Base-by-base conservation (phyloP, 2,329 filamentous ascomycete genomes). In the Geosmithia morbida region DNA sequence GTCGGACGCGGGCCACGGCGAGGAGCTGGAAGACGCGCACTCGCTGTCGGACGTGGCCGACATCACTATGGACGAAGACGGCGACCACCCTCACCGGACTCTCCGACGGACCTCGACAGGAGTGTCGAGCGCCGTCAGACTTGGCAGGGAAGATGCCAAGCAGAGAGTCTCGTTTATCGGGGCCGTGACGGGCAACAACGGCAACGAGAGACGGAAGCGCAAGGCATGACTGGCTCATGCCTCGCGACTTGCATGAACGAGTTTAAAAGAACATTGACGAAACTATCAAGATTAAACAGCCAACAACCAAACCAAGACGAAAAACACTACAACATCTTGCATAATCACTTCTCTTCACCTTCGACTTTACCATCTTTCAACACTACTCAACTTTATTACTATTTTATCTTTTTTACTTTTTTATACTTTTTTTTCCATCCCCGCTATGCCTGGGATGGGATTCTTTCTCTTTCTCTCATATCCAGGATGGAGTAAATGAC, bases 1-100 rank as follows among this genome's bases (percentile, higher is more conserved):
- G 3, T 73, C 72, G 3, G 67, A 71, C 42, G 81, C 78, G 4
- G 78, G 78, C 22, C 66, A 67, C 47, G 75, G 71, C 48, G 75
- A 79, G 45, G 69, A 66, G 48, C 60, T 75, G 11, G 42, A 37
- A 39, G 79, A 79, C 22, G 69, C 76, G n/a, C 76, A 77, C 50
- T 71, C 72, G 3, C 68, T 76, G 20, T 75, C 75, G 11, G 77
- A 81, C 54, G 70, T 81, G 40, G 72, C 77, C 26, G 78, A 82
- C 55, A 79, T 82, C 48, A 72, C 72, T 26, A 66, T 79, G 18
- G 77, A 79, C 44, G 75, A 79, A 48, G 75, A 77, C 42, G 65
- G 72, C 50, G 67, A 74, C 39, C 41, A 72, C 50, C 67, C 74
- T 2, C 53, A 67, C 20, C 65, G 68, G 26, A 55, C 64, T n/a